Conservation (phyloP, 306 rosid species). For the Casuarina glauca region DNA sequence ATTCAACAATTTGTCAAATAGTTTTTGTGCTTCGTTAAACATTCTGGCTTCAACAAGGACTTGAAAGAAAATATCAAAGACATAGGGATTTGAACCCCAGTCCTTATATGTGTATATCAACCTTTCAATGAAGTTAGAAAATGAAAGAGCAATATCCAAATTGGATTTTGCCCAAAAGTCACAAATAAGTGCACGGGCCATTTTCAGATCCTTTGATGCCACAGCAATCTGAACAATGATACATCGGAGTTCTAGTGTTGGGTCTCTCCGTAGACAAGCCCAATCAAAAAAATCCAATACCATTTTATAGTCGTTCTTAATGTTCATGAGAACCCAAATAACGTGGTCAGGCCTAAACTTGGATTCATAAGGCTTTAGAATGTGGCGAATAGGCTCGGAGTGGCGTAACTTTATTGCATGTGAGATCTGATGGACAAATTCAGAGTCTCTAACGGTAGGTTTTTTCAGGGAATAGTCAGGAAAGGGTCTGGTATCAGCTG, state of each 20-base stretch:
- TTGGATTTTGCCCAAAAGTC: conserved; percentile 60
- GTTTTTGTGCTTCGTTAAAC: conserved; percentile 57
- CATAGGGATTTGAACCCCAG: conserved; percentile 76
- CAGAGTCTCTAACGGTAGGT: conserved; percentile 56
- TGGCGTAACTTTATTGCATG: conserved; percentile 64
- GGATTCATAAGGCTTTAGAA: conserved; percentile 62
- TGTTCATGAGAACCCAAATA: conserved; percentile 69
- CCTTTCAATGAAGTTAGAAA: conserved; percentile 49
- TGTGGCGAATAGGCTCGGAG: conserved; percentile 55
- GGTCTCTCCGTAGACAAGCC: conserved; percentile 57
- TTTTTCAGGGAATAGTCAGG: conserved; percentile 82
- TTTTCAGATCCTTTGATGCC: conserved; percentile 57
- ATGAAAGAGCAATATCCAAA: conserved; percentile 32
- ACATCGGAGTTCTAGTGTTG: conserved; percentile 68
- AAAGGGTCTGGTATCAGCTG: conserved; percentile 60
- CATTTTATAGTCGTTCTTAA: conserved; percentile 55
- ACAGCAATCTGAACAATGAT: conserved; percentile 66
- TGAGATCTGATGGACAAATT: conserved; percentile 59
- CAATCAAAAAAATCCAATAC: conserved; percentile 69
- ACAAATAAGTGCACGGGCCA: conserved; percentile 57
- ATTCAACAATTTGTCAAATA: conserved; percentile 58
- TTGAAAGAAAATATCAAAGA: conserved; percentile 72
- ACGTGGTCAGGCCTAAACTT: conserved; percentile 57
- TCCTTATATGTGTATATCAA: conserved; percentile 80
- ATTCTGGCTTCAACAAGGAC: conserved; percentile 69